Conservation (phyloP, 108 stramenopile genomes). For the Mayamaea pseudoterrestris region DNA sequence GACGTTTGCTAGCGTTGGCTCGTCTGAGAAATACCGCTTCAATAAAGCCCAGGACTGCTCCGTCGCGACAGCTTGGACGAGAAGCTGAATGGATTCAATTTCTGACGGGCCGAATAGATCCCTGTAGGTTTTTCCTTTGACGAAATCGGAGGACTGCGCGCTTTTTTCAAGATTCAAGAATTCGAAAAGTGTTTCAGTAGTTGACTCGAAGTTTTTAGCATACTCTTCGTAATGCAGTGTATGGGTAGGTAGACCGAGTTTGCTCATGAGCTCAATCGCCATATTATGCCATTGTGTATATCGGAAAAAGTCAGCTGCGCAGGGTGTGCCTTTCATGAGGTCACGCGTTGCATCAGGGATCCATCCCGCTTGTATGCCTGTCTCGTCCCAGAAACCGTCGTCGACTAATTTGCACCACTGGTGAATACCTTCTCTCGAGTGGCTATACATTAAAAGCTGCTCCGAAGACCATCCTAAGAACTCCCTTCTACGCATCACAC, state of each 20-base stretch:
- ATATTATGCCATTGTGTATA: constrained; percentile 61
- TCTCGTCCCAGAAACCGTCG: constrained; percentile 1
- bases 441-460: not conserved
- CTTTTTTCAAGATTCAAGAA: constrained; percentile 18
- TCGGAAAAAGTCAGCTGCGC: constrained; percentile 38
- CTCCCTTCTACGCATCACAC: no score
- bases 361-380: not conserved
- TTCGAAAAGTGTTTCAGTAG: constrained; percentile 15
- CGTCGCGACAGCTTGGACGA: no score
- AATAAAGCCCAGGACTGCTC: no score
- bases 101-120: no score
- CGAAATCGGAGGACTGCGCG: not conserved
- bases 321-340: constrained; percentile 32
- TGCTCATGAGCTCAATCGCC: constrained; percentile 33
- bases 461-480: no score
- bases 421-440: not conserved
- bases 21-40: no score
- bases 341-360: no score
- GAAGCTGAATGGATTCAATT: no score
- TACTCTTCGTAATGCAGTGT: constrained; percentile 48
- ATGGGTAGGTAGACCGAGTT: constrained; percentile 27
- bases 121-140: not conserved
- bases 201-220: constrained; percentile 22
- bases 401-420: constrained; percentile 16
- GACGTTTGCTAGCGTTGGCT: no score